These are phyloP conservation scores for Fusarium sp. DNA, from an alignment of 2,329 filamentous ascomycete genomes.

Conservation along the genomic window DNA sequence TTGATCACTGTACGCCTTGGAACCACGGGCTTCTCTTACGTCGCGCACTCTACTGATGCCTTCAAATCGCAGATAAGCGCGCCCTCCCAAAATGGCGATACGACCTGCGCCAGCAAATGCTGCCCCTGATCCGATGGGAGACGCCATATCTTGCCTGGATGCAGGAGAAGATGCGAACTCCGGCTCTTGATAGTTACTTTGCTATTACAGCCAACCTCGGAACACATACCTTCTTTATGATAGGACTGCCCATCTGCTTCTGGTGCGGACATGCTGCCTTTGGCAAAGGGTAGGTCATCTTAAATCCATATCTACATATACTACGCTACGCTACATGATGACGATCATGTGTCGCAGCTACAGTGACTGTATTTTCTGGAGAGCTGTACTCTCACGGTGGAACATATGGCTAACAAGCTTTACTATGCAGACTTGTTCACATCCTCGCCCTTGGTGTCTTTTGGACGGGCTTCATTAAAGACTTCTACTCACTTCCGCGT, in stretches of 20 bases:
- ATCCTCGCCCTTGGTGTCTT: constrained; percentile 85
- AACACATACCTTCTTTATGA: constrained; percentile 99
- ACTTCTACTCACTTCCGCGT: constrained; percentile 90
- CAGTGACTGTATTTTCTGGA: not conserved
- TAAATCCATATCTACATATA: constrained; percentile 16
- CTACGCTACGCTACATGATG: constrained; percentile 25
- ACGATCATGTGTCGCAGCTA: not conserved
- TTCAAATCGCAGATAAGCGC: constrained; percentile 74
- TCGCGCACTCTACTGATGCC: constrained; percentile 26
- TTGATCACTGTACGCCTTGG: constrained; percentile 76
- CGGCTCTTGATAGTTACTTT: constrained; percentile 94
- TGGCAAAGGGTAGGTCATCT: constrained; percentile 81
- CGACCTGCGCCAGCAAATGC: constrained; percentile 79
- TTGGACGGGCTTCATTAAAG: constrained; percentile 93
- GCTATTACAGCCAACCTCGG: constrained; percentile 95
- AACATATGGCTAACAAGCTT: constrained; percentile 39
- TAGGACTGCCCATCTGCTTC: constrained; percentile 92
- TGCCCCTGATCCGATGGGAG: constrained; percentile 93
- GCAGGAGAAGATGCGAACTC: constrained; percentile 83
- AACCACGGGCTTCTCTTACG: not conserved
- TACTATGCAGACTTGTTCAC: constrained; percentile 70
- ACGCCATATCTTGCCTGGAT: constrained; percentile 92
- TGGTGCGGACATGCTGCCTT: constrained; percentile 92
- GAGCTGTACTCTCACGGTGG: not conserved
- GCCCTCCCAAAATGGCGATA: constrained; percentile 92